A percentile compares a stretch with the other conserved stretches of the same genome.
These are phyloP conservation scores for Apiotrichum mycotoxinovorans DNA, from an alignment of 1,284 basidiomycete species.

Conservation along the genomic window DNA sequence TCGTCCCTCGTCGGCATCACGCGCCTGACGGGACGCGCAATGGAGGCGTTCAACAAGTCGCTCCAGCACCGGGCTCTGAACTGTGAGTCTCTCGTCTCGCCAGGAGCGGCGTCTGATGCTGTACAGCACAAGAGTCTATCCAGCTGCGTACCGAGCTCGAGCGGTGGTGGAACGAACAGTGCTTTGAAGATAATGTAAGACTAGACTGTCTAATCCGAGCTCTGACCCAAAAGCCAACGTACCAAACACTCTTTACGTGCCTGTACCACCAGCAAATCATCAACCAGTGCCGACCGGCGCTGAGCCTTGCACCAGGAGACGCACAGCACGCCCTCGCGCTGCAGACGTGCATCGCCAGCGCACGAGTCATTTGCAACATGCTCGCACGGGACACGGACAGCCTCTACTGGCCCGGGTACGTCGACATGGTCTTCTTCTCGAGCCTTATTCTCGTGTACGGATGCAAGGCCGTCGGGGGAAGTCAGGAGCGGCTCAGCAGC, in stretches of 20 bases:
- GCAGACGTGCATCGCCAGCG: constrained; percentile 21
- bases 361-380: constrained; percentile 16
- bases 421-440: constrained; percentile 29
- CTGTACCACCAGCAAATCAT: constrained; percentile 29
- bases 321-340: constrained; percentile 22
- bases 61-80: constrained; percentile 13
- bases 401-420: constrained; percentile 26
- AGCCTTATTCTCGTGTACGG: constrained; percentile 25
- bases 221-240: not conserved
- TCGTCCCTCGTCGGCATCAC: constrained; percentile 9
- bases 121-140: constrained; percentile 19
- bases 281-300: constrained; percentile 17
- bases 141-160: constrained; percentile 24
- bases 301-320: constrained; percentile 17
- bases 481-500: not conserved
- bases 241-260: constrained; percentile 27
- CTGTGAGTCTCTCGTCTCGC: constrained; percentile 12
- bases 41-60: constrained; percentile 29
- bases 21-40: constrained; percentile 21
- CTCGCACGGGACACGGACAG: constrained; percentile 4
- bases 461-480: constrained; percentile 5
- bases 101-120: not conserved
- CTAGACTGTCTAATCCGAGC: not conserved
- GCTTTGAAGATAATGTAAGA: constrained; percentile 1
- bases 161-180: constrained; percentile 29